phyloP scores from a whole-genome alignment of 495 filamentous ascomycete species.

The Zalerion maritima region DNA sequence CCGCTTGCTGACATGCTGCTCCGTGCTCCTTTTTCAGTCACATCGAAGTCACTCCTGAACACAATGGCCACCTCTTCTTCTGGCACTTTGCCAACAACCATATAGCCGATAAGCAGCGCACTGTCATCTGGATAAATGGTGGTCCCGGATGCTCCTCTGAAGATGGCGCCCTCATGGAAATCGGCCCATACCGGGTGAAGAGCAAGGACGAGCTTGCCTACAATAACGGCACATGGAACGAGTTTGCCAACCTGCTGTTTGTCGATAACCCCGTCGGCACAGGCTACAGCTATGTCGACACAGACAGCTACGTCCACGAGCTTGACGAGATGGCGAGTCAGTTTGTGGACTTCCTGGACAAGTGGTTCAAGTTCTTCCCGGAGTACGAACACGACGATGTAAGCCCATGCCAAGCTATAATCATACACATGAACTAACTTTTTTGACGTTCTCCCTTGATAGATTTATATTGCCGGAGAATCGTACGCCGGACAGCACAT shows the following conservation, averaged over 20 bases:
- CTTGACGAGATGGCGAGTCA: slow-evolving; percentile 79
- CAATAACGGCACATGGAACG: slow-evolving; percentile 89
- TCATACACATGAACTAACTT: slow-evolving; percentile 2
- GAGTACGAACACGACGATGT: slow-evolving; percentile 91
- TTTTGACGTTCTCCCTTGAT: slow-evolving; percentile 18
- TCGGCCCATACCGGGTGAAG: slow-evolving; percentile 82
- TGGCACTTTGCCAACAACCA: slow-evolving; percentile 95
- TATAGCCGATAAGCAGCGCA: slow-evolving; percentile 81
- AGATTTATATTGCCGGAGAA: slow-evolving; percentile 91
- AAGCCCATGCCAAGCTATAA: slow-evolving; percentile 20
- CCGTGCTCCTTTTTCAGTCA: slow-evolving; percentile 42
- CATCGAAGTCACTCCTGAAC: slow-evolving; percentile 69
- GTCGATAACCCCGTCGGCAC: slow-evolving; percentile 95
- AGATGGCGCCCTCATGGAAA: slow-evolving; percentile 95
- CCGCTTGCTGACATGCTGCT: slow-evolving; percentile 13
- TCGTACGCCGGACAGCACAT: slow-evolving; percentile 97
- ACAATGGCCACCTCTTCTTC: slow-evolving; percentile 92
- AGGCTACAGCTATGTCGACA: slow-evolving; percentile 88
- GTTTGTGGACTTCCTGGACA: slow-evolving; percentile 76
- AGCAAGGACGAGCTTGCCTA: slow-evolving; percentile 57
- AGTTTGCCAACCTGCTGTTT: slow-evolving; percentile 92
- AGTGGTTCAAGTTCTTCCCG: slow-evolving; percentile 79
- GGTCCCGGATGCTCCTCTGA: slow-evolving; percentile 93
- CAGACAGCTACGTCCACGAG: slow-evolving; percentile 70
- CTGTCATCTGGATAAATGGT: slow-evolving; percentile 94